Evolutionary conservation across 805 yeast species (phyloP).

Genomic region (Metschnikowia similis): DNA sequence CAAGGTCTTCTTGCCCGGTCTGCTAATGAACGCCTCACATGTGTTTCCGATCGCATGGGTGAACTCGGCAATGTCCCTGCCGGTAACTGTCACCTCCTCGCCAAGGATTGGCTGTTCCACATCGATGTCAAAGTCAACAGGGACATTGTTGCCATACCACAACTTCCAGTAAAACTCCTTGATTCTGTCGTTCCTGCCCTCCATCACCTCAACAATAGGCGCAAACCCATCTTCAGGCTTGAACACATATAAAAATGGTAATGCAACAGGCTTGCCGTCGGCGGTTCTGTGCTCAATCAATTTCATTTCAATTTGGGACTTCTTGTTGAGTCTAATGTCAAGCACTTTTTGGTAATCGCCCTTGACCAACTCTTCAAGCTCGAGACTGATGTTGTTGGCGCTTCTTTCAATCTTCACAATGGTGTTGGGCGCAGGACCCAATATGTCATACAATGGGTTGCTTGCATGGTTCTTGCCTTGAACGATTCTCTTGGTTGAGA

Average conservation of each 20-base stretch:
- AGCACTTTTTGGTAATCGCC: slow-evolving; percentile 68
- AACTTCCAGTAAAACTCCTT: slow-evolving; percentile 96
- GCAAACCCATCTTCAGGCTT: slow-evolving; percentile 89
- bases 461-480: slow-evolving; percentile 78
- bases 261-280: slow-evolving; percentile 66
- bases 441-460: slow-evolving; percentile 76
- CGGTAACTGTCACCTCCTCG: slow-evolving; percentile 60
- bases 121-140: slow-evolving; percentile 67
- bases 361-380: slow-evolving; percentile 66
- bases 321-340: slow-evolving; percentile 49
- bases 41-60: slow-evolving; percentile 97
- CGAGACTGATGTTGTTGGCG: slow-evolving; percentile 54
- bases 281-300: slow-evolving; percentile 87
- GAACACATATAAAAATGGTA: slow-evolving; percentile 75
- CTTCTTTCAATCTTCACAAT: slow-evolving; percentile 56
- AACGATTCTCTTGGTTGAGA: slow-evolving; percentile 72
- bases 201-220: slow-evolving; percentile 87
- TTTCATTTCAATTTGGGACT: slow-evolving; percentile 57
- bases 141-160: slow-evolving; percentile 73
- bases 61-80: slow-evolving; percentile 80
- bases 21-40: slow-evolving; percentile 90
- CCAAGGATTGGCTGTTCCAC: slow-evolving; percentile 71
- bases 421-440: slow-evolving; percentile 65
- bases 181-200: slow-evolving; percentile 86
- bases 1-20: slow-evolving; percentile 75